phyloP scores from a whole-genome alignment of 2,329 filamentous ascomycete species.

The Trichoderma harzianum region DNA sequence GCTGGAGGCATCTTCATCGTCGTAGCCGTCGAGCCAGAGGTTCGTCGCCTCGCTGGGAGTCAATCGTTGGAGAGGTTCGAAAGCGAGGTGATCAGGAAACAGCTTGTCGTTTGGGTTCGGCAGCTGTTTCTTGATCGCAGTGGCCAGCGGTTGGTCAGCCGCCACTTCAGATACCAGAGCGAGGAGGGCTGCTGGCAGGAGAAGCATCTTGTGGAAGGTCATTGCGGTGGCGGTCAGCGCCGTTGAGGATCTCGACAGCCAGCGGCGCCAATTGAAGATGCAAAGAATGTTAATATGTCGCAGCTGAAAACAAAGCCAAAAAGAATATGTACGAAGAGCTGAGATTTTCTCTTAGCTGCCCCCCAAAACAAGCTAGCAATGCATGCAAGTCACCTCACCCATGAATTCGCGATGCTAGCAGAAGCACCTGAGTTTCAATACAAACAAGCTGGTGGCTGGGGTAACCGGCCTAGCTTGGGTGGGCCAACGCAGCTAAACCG shows the following conservation, averaged over 20 bases:
- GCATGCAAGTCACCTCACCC: not conserved
- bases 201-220: constrained; percentile 36
- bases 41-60: constrained; percentile 30
- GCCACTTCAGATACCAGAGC: constrained; percentile 41
- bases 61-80: constrained; percentile 33
- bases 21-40: constrained; percentile 28
- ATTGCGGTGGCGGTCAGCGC: constrained; percentile 30
- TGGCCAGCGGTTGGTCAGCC: constrained; percentile 43
- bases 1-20: constrained; percentile 25
- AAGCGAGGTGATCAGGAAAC: constrained; percentile 62
- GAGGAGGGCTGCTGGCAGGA: constrained; percentile 44
- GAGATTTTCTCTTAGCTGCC: not conserved
- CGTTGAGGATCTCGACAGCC: not conserved
- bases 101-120: constrained; percentile 71
- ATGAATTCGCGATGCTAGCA: not conserved
- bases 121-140: constrained; percentile 69
- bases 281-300: too few relatives aligned
- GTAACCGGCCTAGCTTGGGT: constrained; percentile 9
- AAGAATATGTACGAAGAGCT: not conserved
- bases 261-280: not conserved
- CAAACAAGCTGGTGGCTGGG: constrained; percentile 16
- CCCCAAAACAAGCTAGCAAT: not conserved
- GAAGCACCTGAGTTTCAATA: not conserved
- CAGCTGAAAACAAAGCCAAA: not conserved
- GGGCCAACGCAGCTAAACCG: not conserved